These are phyloP conservation scores for Tinospora cordifolia DNA, from an alignment of 164 flowering plant genomes.

Conservation along the genomic window DNA sequence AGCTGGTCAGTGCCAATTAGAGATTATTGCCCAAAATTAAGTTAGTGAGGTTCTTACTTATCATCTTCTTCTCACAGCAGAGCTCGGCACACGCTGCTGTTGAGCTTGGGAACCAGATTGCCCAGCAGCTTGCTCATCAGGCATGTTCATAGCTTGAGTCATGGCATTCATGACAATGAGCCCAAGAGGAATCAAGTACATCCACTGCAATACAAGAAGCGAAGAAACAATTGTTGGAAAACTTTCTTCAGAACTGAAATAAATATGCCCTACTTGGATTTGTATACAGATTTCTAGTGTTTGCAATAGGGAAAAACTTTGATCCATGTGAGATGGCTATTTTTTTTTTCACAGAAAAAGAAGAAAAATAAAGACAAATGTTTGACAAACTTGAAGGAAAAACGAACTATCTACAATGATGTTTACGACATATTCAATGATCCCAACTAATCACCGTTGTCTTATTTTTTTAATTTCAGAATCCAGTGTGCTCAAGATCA, in stretches of 20 bases:
- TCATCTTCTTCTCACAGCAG: constrained; percentile 71
- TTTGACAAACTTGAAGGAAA: too few relatives aligned
- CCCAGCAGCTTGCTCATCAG: constrained; percentile 74
- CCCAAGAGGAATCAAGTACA: constrained; percentile 90
- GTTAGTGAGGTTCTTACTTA: neutral
- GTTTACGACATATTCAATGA: too few relatives aligned
- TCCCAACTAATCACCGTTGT: too few relatives aligned
- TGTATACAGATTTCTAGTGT: too few relatives aligned
- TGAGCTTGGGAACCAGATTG: constrained; percentile 39
- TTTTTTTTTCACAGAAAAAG: too few relatives aligned
- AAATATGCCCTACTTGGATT: neutral
- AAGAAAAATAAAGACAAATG: too few relatives aligned
- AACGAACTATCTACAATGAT: too few relatives aligned
- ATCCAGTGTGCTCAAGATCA: too few relatives aligned
- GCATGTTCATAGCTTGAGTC: constrained; percentile 93
- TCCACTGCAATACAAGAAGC: constrained; percentile 55
- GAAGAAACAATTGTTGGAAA: neutral
- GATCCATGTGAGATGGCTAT: too few relatives aligned
- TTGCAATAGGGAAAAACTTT: too few relatives aligned
- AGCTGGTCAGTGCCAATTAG: too few relatives aligned
- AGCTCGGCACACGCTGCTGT: constrained; percentile 46
- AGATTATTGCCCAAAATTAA: neutral
- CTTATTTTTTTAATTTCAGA: too few relatives aligned
- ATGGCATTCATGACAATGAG: constrained; percentile 88
- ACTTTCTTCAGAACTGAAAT: neutral